Percentiles rank a stretch among this genome's conserved stretches.
These are phyloP conservation scores for Ophiosphaerella narmari DNA, from an alignment of 2,329 filamentous ascomycete species.

Conservation along the genomic window DNA sequence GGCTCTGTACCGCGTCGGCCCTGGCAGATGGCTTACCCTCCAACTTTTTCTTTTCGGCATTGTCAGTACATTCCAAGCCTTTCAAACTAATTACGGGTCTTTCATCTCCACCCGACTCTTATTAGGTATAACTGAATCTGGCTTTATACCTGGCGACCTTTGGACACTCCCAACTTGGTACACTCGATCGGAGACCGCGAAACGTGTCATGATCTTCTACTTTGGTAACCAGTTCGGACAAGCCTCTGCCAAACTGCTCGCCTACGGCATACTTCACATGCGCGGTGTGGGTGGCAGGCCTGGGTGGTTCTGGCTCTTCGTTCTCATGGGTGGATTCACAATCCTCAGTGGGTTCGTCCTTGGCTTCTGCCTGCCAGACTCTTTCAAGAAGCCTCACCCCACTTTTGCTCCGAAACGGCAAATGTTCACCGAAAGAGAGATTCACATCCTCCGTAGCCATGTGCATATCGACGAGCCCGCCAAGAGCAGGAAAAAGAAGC, in stretches of 20 bases:
- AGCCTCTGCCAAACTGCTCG: slow-evolving; percentile 44
- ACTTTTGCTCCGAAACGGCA: slow-evolving; percentile 17
- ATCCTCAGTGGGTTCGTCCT: slow-evolving; percentile 11
- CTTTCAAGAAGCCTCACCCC: slow-evolving; percentile 12
- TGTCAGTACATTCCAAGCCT: slow-evolving; percentile 66
- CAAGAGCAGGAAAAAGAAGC: slow-evolving; percentile 53
- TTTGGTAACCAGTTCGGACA: slow-evolving; percentile 41
- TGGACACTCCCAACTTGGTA: slow-evolving; percentile 74
- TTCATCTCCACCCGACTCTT: slow-evolving; percentile 47
- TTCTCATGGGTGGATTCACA: slow-evolving; percentile 29
- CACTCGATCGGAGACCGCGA: slow-evolving; percentile 53
- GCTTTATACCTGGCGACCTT: slow-evolving; percentile 63
- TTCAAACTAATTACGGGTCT: slow-evolving; percentile 55
- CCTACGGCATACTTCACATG: slow-evolving; percentile 48
- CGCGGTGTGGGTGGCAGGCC: slow-evolving; percentile 43
- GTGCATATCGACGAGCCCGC: slow-evolving; percentile 23
- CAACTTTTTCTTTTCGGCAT: slow-evolving; percentile 49
- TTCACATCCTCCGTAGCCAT: slow-evolving; percentile 20
- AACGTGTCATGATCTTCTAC: slow-evolving; percentile 51
- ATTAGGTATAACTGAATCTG: slow-evolving; percentile 48
- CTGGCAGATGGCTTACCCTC: slow-evolving; percentile 45
- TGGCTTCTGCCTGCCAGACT: slow-evolving; percentile 16
- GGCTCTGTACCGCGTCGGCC: slow-evolving; percentile 45
- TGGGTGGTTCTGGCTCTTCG: slow-evolving; percentile 50
- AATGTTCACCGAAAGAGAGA: slow-evolving; percentile 22